Evolutionary conservation across 768 basidiomycete genomes (phyloP), one percentile per base, ranked within the genome.

Genomic region (Phaffia tasmanica): DNA sequence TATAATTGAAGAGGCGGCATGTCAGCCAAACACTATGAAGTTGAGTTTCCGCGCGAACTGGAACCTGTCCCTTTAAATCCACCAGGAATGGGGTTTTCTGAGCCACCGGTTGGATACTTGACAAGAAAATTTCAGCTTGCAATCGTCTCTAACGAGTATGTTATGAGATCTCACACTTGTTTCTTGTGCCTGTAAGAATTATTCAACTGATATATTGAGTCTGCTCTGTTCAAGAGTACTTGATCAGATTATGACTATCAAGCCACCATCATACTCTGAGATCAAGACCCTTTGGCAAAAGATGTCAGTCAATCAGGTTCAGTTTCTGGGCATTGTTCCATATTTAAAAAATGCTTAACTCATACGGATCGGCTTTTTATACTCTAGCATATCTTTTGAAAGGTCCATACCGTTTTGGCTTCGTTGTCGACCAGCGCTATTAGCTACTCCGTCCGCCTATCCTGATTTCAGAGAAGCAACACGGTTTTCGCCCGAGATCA

Each of bases 1-100:
- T 48, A 48, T 18, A 49, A 49, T 25, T 27, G 46, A 27, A 46
- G 46, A 16, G 59, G 59, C 32, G 65, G 57, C 58, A 67, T 67
- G 57, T 35, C 65, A 53, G 47, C 65, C 11, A 53, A 61, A 25
- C 59, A 67, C 25, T 67, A 61, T 35, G 65, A 67, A 42, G 57
- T 58, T 1, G 50, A 61, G 29, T 67, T 67, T 35, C 65, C 65
- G 50, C 51, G 53, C 32, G 65, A 67, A 27, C 6, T 62, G 3
- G 65, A 67, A 25, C 27, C 59, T 18, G n/a, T 67, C 51, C 6
- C 19, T 32, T 35, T 25, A 27, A 42, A 21, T 23, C 23, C 19
- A 35, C 25, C 19, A 2, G 58, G 35, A 42, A 42, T 42, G 35
- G 35, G 35, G 11, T 42, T 42, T 42, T 5, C 27, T 46, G 51